Base-by-base conservation (phyloP, 23 red algal genomes). In the Cyanidiococcus yangmingshanensis region DNA sequence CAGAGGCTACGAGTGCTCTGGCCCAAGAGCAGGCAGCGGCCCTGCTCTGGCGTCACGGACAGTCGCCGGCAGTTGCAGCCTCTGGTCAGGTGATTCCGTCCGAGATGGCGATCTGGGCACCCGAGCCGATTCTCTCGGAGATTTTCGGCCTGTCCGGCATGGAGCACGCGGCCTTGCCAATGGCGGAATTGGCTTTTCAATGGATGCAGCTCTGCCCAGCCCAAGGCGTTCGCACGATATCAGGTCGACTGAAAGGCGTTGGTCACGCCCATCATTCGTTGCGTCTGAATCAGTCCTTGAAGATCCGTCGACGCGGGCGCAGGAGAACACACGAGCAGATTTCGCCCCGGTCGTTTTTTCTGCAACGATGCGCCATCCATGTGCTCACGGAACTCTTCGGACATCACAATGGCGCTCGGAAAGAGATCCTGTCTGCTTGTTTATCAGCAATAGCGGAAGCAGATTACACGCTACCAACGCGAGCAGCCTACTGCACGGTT, bases 281-380 rank as follows among this genome's bases (percentile, higher is more conserved):
- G 21, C 45, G 45, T 21, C 45, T 21, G 45, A 21, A 54, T 54
- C 45, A 30, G 27, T 29, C 63, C 7, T 25, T 71, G 63, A 7
- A 2, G 16, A 71, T 71, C 27, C 63, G 63, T 71, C 63, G 63
- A 35, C 63, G 63, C 27, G 63, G 63, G 7, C 63, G 63, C 63
- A 7, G 32, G 7, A 12, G 63, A 7, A 25, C 21, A 30, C 63
- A 71, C 32, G n/a, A 35, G n/a, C n/a, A 71, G 7, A 35, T 25
- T 29, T 71, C 63, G n/a, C 27, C n/a, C 3, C 63, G 63, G n/a
- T 35, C 21, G 7, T 25, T 35, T 29, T 35, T 71, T 7, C 63
- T 71, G 63, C 63, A 71, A 30, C 63, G 32, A 12, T 71, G 63
- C 63, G 63, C n/a, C 12, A 29, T 71, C n/a, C 63, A 32, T 7